A percentile compares a stretch with the other conserved stretches of the same genome.
These are phyloP conservation scores for Mortierella sp. DNA, from an alignment of 371 early-diverging fungal species.

Conservation along the genomic window DNA sequence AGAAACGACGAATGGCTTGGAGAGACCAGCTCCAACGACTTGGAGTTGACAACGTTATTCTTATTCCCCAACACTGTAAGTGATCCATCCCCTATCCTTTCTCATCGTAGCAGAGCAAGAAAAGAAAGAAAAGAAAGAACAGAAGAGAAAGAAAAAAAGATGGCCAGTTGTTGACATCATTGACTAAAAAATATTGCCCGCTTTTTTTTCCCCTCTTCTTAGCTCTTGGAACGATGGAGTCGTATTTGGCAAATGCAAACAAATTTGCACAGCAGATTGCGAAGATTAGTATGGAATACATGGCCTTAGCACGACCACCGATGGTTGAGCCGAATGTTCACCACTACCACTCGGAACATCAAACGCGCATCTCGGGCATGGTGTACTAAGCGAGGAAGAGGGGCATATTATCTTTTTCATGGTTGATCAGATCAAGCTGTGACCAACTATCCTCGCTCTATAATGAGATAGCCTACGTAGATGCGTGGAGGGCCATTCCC, in stretches of 20 bases:
- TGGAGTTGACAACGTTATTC: conserved; percentile 42
- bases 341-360: conserved; percentile 28
- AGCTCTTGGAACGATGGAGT: conserved; percentile 40
- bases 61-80: conserved; percentile 48
- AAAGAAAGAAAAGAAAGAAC: not conserved
- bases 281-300: conserved; percentile 32
- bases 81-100: not conserved
- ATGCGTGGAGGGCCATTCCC: no score
- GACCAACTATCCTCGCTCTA: no score
- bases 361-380: conserved; percentile 31
- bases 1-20: conserved; percentile 44
- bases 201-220: not conserved
- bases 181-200: not conserved
- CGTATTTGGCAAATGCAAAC: conserved; percentile 31
- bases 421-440: no score
- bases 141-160: not conserved
- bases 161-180: not conserved
- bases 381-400: conserved; percentile 11
- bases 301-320: conserved; percentile 9
- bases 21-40: conserved; percentile 44
- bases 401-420: not conserved
- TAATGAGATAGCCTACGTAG: no score
- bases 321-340: conserved; percentile 34
- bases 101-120: not conserved
- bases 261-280: conserved; percentile 37